These are phyloP conservation scores for Wickerhamiella spandovensis DNA, from an alignment of 805 yeast species.

Conservation along the genomic window DNA sequence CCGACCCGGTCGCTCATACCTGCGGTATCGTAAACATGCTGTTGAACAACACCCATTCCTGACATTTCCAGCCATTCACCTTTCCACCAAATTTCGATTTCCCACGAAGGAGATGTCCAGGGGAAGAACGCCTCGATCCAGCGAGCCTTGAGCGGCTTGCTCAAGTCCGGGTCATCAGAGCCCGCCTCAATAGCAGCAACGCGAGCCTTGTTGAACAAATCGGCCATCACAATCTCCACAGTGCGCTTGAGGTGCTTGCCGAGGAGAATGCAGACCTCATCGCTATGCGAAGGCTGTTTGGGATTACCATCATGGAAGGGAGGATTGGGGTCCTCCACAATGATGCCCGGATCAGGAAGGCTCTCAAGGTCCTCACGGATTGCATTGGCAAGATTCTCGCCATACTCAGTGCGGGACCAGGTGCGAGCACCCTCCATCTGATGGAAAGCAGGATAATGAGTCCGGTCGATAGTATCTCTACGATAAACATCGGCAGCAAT, in stretches of 20 bases:
- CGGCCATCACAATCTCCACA: constrained; percentile 66
- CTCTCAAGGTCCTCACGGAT: constrained; percentile 45
- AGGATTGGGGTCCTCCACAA: constrained; percentile 64
- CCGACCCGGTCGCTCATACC: constrained; percentile 55
- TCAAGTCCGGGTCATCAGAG: constrained; percentile 41
- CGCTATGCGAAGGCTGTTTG: constrained; percentile 64
- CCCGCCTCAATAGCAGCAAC: constrained; percentile 50
- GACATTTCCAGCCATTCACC: constrained; percentile 96
- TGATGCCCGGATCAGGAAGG: constrained; percentile 52
- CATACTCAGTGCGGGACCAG: constrained; percentile 47
- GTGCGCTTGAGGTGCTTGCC: constrained; percentile 75
- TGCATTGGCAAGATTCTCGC: constrained; percentile 28
- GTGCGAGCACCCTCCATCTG: constrained; percentile 94
- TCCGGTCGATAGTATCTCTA: constrained; percentile 86
- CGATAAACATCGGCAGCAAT: constrained; percentile 94
- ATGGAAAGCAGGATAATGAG: constrained; percentile 95
- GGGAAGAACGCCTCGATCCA: constrained; percentile 97
- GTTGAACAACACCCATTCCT: constrained; percentile 85
- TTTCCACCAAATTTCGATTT: constrained; percentile 97
- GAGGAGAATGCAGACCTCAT: constrained; percentile 52
- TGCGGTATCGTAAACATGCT: constrained; percentile 61
- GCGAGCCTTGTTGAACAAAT: constrained; percentile 64
- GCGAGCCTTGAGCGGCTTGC: constrained; percentile 69
- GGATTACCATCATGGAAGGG: constrained; percentile 53
- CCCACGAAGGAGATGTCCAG: constrained; percentile 98